phyloP scores from a whole-genome alignment of 2,329 filamentous ascomycete species.

The Plectosphaerella plurivora region DNA sequence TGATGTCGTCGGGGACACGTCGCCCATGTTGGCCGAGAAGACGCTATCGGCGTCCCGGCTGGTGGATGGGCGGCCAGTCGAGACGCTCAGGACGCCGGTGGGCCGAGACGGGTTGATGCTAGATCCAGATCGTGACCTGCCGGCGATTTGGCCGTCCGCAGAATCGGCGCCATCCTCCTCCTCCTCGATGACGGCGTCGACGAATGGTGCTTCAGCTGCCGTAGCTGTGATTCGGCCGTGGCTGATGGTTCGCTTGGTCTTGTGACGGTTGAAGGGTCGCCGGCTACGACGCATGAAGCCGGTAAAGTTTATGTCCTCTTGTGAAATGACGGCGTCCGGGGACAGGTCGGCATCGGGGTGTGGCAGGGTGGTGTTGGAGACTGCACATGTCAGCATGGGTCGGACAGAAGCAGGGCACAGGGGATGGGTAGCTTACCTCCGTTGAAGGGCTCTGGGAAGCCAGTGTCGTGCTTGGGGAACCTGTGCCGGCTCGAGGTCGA shows the following conservation, averaged over 20 bases:
- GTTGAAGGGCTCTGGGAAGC: slow-evolving; percentile 47
- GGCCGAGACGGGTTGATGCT: slow-evolving; percentile 11
- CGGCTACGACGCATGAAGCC: slow-evolving; percentile 37
- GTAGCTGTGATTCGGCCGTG: slow-evolving; percentile 38
- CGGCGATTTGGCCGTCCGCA: background rate
- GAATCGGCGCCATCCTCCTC: slow-evolving; percentile 10
- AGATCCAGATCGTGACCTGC: background rate
- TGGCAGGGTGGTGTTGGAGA: slow-evolving; percentile 55
- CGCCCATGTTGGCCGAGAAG: slow-evolving; percentile 16
- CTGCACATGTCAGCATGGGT: slow-evolving; percentile 18
- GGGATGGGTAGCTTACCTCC: slow-evolving; percentile 23
- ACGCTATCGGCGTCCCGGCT: slow-evolving; percentile 36
- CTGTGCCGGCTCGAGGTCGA: background rate
- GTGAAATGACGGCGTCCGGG: slow-evolving; percentile 51
- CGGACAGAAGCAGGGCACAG: background rate
- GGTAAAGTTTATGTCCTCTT: slow-evolving; percentile 44
- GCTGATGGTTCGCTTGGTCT: slow-evolving; percentile 41
- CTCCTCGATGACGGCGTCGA: slow-evolving; percentile 18
- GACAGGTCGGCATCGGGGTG: slow-evolving; percentile 59
- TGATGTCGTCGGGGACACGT: slow-evolving; percentile 11
- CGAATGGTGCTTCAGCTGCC: slow-evolving; percentile 26
- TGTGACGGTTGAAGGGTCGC: slow-evolving; percentile 38
- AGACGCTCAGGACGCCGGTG: slow-evolving; percentile 5
- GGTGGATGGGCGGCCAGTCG: slow-evolving; percentile 5
- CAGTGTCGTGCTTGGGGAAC: slow-evolving; percentile 35